These are phyloP conservation scores for Boletus tomentosulus DNA, from an alignment of 768 basidiomycete species.

Conservation along the genomic window DNA sequence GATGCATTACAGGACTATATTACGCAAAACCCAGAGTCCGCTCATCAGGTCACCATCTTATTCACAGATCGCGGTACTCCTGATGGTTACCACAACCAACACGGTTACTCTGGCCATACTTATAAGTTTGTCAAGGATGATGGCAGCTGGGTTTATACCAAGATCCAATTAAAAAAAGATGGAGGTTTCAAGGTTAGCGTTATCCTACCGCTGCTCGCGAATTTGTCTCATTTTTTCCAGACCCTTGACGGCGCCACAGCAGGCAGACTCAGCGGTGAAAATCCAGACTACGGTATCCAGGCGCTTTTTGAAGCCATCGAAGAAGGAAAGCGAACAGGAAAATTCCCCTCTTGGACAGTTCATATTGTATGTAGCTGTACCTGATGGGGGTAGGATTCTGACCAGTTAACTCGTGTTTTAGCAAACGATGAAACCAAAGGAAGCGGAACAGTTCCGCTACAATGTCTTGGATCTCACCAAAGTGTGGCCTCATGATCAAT, in stretches of 20 bases:
- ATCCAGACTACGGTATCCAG: conserved; percentile 83
- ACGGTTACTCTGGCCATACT: conserved; percentile 93
- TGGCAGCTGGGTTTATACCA: conserved; percentile 81
- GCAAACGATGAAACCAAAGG: conserved; percentile 91
- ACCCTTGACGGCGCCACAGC: conserved; percentile 71
- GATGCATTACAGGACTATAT: conserved; percentile 69
- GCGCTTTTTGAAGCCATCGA: conserved; percentile 81
- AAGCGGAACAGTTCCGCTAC: conserved; percentile 88
- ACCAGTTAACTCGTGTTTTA: conserved; percentile 27
- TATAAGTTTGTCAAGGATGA: conserved; percentile 84
- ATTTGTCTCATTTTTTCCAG: conserved; percentile 30
- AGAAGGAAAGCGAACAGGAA: conserved; percentile 36
- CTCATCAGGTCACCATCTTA: conserved; percentile 84
- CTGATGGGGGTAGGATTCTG: not conserved
- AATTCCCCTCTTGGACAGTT: conserved; percentile 85
- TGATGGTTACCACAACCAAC: conserved; percentile 79
- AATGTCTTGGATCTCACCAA: conserved; percentile 91
- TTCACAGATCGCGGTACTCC: conserved; percentile 96
- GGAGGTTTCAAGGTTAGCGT: conserved; percentile 71
- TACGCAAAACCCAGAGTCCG: conserved; percentile 82
- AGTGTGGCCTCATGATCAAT: conserved; percentile 84
- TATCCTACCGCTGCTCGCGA: not conserved
- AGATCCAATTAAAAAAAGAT: conserved; percentile 77
- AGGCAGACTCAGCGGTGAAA: conserved; percentile 58
- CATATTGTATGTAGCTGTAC: conserved; percentile 56